Base-by-base conservation (phyloP, 345 rosid genomes). In the Aquilaria yunnanensis region DNA sequence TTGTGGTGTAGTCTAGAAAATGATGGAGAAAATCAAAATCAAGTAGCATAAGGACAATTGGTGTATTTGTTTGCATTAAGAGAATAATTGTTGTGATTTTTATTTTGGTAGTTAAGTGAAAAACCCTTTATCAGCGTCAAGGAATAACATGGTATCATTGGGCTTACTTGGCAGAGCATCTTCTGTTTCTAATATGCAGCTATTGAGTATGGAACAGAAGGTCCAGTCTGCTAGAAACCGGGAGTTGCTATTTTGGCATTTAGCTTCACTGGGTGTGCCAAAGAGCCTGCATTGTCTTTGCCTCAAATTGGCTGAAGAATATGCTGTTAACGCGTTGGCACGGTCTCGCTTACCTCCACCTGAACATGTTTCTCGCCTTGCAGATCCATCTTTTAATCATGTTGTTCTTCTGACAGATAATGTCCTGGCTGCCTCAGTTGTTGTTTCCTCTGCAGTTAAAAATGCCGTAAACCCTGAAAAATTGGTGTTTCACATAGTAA, bases 341-440 rank as follows among this genome's bases (percentile, higher is more conserved):
- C 81, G 98, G 57, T 77, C 78, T 32, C 88, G 83, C 72, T 71
- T 92, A 56, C 98, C 98, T 74, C 72, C 88, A 32, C 93, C 97
- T 47, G 87, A 87, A 72, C 82, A 73, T 60, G 87, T 82, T 57
- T 77, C 82, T 71, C 88, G 81, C 61, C 79, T 92, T 52, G 72
- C 82, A 37, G 88, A 89, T 37, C 85, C 88, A 59, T 83, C 88
- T 64, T 85, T 73, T 67, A 78, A 75, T 67, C 98, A 92, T 58
- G 71, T 92, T 62, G 85, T 87, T 80, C 81, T 92, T 54, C 72
- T 87, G 68, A 89, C 98, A 5, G 97, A 92, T 65, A 92, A 89
- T 70, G 81, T 92, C 14, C 85, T 92, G 16, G 98, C 97, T 58
- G 94, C 97, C 54, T 92, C 97, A 12, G 98, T 92, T 57, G 96